Evolutionary conservation across 306 rosid genomes (phyloP).

Genomic region (Cajanus cajan): DNA sequence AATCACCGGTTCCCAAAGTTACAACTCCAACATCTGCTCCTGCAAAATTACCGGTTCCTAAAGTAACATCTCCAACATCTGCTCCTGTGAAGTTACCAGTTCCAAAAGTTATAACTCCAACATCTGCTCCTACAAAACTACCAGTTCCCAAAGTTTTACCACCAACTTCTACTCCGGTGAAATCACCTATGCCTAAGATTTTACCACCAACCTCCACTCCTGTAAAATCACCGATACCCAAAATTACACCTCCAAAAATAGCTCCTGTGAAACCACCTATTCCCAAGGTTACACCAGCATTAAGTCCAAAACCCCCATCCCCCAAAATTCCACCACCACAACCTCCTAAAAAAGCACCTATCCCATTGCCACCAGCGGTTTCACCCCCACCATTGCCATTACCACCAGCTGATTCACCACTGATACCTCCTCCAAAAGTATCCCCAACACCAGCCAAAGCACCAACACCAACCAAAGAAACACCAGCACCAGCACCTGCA

Average conservation of each 20-base stretch:
- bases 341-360: slow-evolving; percentile 40
- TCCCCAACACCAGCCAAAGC: slow-evolving; percentile 62
- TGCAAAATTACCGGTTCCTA: slow-evolving; percentile 8
- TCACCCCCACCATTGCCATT: slow-evolving; percentile 16
- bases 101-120: neutral
- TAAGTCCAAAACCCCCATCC: slow-evolving; percentile 47
- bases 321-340: slow-evolving; percentile 62
- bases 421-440: slow-evolving; percentile 44
- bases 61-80: neutral
- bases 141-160: neutral
- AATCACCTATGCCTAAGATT: neutral
- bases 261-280: slow-evolving; percentile 19
- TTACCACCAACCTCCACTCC: neutral
- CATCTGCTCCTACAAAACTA: neutral
- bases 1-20: neutral
- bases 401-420: slow-evolving; percentile 26
- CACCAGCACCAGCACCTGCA: slow-evolving; percentile 61
- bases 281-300: slow-evolving; percentile 55
- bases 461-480: slow-evolving; percentile 48
- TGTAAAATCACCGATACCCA: neutral
- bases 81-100: neutral
- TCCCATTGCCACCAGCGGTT: slow-evolving; percentile 40
- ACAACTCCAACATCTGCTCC: slow-evolving; percentile 9
- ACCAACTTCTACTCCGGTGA: neutral
- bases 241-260: neutral